Conservation (phyloP, 192 early-diverging fungal genomes). For the Martensiomyces pterosporus region DNA sequence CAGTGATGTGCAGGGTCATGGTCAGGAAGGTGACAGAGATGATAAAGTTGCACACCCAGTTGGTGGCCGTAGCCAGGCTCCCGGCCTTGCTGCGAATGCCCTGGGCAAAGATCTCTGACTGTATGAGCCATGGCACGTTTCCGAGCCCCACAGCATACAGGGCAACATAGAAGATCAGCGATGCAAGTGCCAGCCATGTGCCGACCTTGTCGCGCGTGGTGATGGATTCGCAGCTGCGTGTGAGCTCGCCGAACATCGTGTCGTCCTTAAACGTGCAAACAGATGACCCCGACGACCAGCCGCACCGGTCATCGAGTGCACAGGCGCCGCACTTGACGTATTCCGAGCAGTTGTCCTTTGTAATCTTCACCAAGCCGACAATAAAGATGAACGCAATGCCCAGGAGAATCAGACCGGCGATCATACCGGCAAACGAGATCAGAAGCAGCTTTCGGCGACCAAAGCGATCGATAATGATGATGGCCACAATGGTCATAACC, state of each 20-base stretch:
- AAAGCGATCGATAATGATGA: constrained; percentile 72
- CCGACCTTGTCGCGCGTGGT: constrained; percentile 30
- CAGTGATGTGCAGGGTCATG: constrained; percentile 48
- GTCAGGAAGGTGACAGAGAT: constrained; percentile 48
- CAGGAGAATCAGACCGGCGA: constrained; percentile 31
- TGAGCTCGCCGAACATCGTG: constrained; percentile 19
- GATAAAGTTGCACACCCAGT: constrained; percentile 47
- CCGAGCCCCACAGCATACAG: constrained; percentile 46
- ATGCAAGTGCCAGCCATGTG: constrained; percentile 46
- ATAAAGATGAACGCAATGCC: constrained; percentile 50
- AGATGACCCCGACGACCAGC: constrained; percentile 30
- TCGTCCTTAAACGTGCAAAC: constrained; percentile 19
- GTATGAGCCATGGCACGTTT: constrained; percentile 48
- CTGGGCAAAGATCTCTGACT: constrained; percentile 49
- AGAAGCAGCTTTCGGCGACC: constrained; percentile 68
- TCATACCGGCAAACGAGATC: constrained; percentile 44
- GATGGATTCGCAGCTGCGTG: constrained; percentile 23
- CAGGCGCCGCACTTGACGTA: constrained; percentile 43
- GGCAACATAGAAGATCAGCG: constrained; percentile 49
- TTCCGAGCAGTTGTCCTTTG: constrained; percentile 35
- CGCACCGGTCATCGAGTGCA: constrained; percentile 34
- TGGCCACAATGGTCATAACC: constrained; percentile 78
- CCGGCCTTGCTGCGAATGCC: constrained; percentile 50
- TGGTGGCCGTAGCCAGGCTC: constrained; percentile 44
- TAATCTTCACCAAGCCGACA: constrained; percentile 48